phyloP scores from a whole-genome alignment of 345 rosid species.

The Arabidopsis arenosa region DNA sequence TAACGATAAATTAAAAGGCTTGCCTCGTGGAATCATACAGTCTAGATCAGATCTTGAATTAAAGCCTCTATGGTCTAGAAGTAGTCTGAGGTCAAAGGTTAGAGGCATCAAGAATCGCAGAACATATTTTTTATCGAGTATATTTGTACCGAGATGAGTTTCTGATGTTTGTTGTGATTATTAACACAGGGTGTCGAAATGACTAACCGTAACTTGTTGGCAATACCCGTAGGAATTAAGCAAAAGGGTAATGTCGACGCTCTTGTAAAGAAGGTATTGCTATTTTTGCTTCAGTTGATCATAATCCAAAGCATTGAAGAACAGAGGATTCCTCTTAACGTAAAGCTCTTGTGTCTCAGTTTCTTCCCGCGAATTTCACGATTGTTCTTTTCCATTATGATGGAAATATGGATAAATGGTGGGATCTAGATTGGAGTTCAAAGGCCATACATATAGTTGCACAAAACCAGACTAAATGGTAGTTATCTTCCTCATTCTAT shows the following conservation, averaged over 20 bases:
- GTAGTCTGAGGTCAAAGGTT: slow-evolving; percentile 78
- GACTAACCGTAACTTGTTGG: slow-evolving; percentile 66
- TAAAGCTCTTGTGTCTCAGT: slow-evolving; percentile 74
- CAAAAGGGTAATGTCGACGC: slow-evolving; percentile 79
- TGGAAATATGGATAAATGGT: slow-evolving; percentile 83
- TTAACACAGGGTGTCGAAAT: slow-evolving; percentile 49
- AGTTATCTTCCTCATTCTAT: slow-evolving; percentile 24
- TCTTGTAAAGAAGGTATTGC: slow-evolving; percentile 78
- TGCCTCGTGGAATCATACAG: slow-evolving; percentile 78
- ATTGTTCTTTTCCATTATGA: slow-evolving; percentile 94
- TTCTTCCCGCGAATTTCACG: slow-evolving; percentile 87
- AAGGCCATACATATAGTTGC: slow-evolving; percentile 88
- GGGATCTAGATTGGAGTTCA: slow-evolving; percentile 80
- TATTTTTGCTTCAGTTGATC: slow-evolving; percentile 18
- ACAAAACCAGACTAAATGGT: slow-evolving; percentile 97
- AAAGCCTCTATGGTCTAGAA: slow-evolving; percentile 87
- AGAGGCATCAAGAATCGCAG: slow-evolving; percentile 28
- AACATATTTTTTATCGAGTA: background rate
- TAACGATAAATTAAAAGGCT: slow-evolving; percentile 52
- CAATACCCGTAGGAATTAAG: slow-evolving; percentile 90
- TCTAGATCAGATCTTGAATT: slow-evolving; percentile 81
- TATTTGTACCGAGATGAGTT: background rate
- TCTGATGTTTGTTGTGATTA: slow-evolving; percentile 25
- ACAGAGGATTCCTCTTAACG: slow-evolving; percentile 19
- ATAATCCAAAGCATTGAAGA: slow-evolving; percentile 18